A percentile compares a stretch with the other conserved stretches of the same genome.
phyloP scores from a whole-genome alignment of 176 grass and related monocot species.

The Aegilops bicornis region DNA sequence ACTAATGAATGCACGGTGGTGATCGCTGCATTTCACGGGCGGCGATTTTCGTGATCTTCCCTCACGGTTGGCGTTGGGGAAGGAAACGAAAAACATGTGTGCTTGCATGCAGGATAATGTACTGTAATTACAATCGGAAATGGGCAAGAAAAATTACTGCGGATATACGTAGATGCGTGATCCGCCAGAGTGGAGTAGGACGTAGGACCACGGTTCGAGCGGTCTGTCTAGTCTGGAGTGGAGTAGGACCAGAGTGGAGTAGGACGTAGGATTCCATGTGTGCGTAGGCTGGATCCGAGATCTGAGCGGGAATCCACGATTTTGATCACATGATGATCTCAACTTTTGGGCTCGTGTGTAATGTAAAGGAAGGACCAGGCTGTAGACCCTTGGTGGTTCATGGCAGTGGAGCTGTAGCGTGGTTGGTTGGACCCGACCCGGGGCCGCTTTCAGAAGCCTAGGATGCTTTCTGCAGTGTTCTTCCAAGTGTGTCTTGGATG shows the following conservation, averaged over 20 bases:
- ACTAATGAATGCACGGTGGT: neutral
- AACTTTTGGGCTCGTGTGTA: conserved; percentile 2
- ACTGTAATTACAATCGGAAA: neutral
- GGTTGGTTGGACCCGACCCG: neutral
- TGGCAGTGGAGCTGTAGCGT: neutral
- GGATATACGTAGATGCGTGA: neutral
- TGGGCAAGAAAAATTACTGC: neutral
- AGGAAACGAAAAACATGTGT: neutral
- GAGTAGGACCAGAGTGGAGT: neutral
- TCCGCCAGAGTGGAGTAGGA: neutral
- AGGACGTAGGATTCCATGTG: conserved; percentile 22
- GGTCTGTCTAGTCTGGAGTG: neutral
- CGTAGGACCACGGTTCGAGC: neutral
- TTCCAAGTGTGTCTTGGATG: neutral
- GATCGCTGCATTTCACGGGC: conserved; percentile 30
- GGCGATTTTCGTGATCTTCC: neutral
- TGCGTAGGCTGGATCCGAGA: conserved; percentile 34
- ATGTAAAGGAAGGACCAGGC: neutral
- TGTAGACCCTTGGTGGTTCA: neutral
- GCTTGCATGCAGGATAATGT: neutral
- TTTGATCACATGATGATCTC: conserved; percentile 27
- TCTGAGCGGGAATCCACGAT: neutral
- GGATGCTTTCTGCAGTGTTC: neutral
- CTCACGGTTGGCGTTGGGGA: neutral
- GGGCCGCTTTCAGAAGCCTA: neutral